Base-by-base conservation (phyloP, 1,284 basidiomycete species). In the Taiwanofungus camphoratus region DNA sequence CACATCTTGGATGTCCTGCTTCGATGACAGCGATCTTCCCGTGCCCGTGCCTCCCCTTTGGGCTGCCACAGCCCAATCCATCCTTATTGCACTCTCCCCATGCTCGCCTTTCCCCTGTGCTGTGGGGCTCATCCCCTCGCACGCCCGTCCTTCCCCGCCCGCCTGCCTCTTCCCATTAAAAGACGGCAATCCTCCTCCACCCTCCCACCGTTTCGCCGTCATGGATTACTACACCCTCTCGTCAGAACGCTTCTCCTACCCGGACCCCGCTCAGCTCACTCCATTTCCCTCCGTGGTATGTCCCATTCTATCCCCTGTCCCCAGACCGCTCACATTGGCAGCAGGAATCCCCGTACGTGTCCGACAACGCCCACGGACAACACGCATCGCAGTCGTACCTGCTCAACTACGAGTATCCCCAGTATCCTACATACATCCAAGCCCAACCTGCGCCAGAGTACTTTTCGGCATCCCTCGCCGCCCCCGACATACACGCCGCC, bases 1-100 rank as follows among this genome's bases (percentile, higher is more conserved):
- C 55, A 45, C 53, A 56, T 56, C 55, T 51, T 29, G 43, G 51
- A 53, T 52, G 37, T 12, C 16, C 35, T 23, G 39, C 39, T 41
- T 36, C n/a, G n/a, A n/a, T n/a, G n/a, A n/a, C n/a, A n/a, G n/a
- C n/a, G n/a, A n/a, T n/a, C n/a, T n/a, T n/a, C n/a, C n/a, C n/a
- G n/a, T n/a, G n/a, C n/a, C n/a, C n/a, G n/a, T n/a, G n/a, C 15
- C 23, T 27, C 26, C 26, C 13, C 7, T 8, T 27, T 8, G 7
- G 26, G 26, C 26, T 13, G 13, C 26, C 26, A 13, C 8, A 27
- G 26, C 13, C 26, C n/a, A n/a, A n/a, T n/a, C n/a, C n/a, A n/a
- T n/a, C n/a, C n/a, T n/a, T n/a, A n/a, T n/a, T n/a, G n/a, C n/a
- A n/a, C n/a, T n/a, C n/a, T n/a, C n/a, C n/a, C n/a, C n/a, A n/a